Conservation (phyloP, 1,284 basidiomycete species). For the Pisolithus thermaeus region DNA sequence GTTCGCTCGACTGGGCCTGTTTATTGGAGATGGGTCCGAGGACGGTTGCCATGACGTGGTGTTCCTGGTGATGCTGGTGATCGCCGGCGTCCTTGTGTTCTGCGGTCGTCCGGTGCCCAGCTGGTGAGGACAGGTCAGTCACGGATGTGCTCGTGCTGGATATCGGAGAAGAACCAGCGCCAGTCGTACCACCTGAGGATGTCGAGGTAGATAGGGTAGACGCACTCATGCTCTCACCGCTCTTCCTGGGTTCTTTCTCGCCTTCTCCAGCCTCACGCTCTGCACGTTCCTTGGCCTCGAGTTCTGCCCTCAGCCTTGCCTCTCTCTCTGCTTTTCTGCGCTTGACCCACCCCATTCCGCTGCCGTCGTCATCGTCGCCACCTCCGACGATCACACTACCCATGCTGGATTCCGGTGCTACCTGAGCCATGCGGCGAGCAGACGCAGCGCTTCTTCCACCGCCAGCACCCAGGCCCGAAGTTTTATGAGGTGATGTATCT, state of each 20-base stretch:
- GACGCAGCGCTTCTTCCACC: background rate
- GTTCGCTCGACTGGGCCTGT: background rate
- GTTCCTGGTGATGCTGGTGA: slow-evolving; percentile 14
- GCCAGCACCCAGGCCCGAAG: slow-evolving; percentile 6
- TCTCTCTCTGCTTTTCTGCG: slow-evolving; percentile 47
- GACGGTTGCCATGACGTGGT: slow-evolving; percentile 20
- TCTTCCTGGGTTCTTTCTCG: slow-evolving; percentile 16
- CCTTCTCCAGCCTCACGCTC: slow-evolving; percentile 8
- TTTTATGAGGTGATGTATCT: background rate
- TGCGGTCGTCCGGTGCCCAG: background rate
- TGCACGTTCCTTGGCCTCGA: slow-evolving; percentile 24
- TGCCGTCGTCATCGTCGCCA: slow-evolving; percentile 58
- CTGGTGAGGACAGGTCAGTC: slow-evolving; percentile 10
- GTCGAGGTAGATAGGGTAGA: slow-evolving; percentile 23
- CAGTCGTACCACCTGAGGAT: slow-evolving; percentile 22
- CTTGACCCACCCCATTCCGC: slow-evolving; percentile 70
- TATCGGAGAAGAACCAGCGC: slow-evolving; percentile 16
- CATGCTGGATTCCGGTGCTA: slow-evolving; percentile 19
- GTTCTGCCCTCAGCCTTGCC: slow-evolving; percentile 34
- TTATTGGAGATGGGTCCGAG: slow-evolving; percentile 13
- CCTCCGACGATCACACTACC: slow-evolving; percentile 17
- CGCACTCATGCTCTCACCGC: slow-evolving; percentile 17
- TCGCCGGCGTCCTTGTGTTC: background rate
- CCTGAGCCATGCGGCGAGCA: slow-evolving; percentile 16
- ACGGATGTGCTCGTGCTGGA: slow-evolving; percentile 24